A percentile compares a stretch with the other conserved stretches of the same genome.
Evolutionary conservation across 2,329 filamentous ascomycete genomes (phyloP).

Genomic region (Calycina herbarum): DNA sequence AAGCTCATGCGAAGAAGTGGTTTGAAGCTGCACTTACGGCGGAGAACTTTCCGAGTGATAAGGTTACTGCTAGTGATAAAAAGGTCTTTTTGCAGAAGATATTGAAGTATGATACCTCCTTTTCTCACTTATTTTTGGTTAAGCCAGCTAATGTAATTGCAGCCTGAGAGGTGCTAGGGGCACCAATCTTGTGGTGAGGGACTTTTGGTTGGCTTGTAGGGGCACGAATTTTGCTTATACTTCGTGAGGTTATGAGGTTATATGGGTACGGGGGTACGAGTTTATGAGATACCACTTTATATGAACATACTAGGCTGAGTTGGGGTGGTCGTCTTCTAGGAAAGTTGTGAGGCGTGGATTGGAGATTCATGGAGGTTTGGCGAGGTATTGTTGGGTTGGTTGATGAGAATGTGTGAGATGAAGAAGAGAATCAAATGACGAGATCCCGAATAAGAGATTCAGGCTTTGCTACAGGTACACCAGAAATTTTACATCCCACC

Average conservation of each 20-base stretch:
- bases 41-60: slow-evolving; percentile 55
- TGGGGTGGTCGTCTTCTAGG: not conserved
- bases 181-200: slow-evolving; percentile 67
- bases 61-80: slow-evolving; percentile 60
- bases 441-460: not conserved
- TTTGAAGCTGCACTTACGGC: slow-evolving; percentile 57
- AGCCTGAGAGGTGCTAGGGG: slow-evolving; percentile 63
- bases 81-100: slow-evolving; percentile 65
- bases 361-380: not conserved
- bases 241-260: slow-evolving; percentile 42
- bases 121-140: no score
- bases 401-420: not conserved
- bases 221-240: slow-evolving; percentile 60
- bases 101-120: slow-evolving; percentile 50
- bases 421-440: not conserved
- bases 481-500: no score
- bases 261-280: no score
- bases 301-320: not conserved
- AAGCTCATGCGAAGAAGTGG: slow-evolving; percentile 59
- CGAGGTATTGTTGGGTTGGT: not conserved
- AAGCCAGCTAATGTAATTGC: not conserved
- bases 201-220: slow-evolving; percentile 72
- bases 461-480: no score
- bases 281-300: not conserved
- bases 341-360: not conserved